Evolutionary conservation across 148 eudicot genomes (phyloP), one percentile per base, ranked within the genome.

Genomic region (Pouteria glomerata): DNA sequence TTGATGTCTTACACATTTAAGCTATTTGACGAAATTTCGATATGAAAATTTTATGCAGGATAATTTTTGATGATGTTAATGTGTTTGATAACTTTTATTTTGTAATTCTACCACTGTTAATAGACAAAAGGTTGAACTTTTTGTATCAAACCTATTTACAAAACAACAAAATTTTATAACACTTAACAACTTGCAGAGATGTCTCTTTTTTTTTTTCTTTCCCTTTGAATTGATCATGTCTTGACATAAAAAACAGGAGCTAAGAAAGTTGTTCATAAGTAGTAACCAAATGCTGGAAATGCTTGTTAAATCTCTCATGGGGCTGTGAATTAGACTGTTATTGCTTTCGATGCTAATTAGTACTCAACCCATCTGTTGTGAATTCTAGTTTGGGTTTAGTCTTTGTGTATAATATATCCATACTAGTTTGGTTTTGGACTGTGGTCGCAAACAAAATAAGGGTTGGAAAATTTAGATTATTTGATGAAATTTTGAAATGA

Each of bases 181-280:
- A 81, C 84, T 69, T 62, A n/a, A 68, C 51, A 31, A 39, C 11
- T 10, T 4, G 44, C 7, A 33, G 24, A 18, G 39, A 15, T 33
- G 23, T 15, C 30, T 21, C 13, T 27, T 19, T 34, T 16, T 18
- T 19, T 27, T 15, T 29, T 50, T n/a, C 48, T 8, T 57, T 44
- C 42, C 47, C 15, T 69, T 16, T 39, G 45, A 39, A 75, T 35
- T 14, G 41, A 8, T 39, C 0, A 27, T 24, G 35, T 23, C 29
- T 51, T 45, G 60, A 53, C 15, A 24, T 41, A 23, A 34, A 18
- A 42, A 35, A 14, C 31, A 44, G 11, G 53, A 63, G 61, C 83
- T 75, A 92, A 80, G 90, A 83, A 82, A 85, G 86, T 57, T 92
- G 93, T 8, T 96, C 97, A 67, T 83, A 92, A 39, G 88, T 80